Evolutionary conservation across 192 early-diverging fungal genomes (phyloP).

Genomic region (Diversispora epigaea): DNA sequence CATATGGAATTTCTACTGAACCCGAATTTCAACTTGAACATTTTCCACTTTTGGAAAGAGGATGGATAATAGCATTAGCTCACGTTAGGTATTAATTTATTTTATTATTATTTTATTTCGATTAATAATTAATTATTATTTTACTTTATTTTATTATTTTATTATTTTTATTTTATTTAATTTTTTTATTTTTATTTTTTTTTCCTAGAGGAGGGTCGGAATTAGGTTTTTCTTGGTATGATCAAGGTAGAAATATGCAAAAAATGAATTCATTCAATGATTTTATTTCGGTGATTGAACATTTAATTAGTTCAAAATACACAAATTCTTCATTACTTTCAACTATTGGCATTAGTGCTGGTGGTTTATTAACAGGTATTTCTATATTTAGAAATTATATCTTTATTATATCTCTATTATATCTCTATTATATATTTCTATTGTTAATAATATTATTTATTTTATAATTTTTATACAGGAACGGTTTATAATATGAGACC

Average conservation of each 20-base stretch:
- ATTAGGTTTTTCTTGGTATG: slow-evolving; percentile 76
- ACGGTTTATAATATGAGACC: slow-evolving; percentile 16
- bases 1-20: slow-evolving; percentile 76
- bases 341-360: slow-evolving; percentile 73
- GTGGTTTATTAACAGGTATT: slow-evolving; percentile 71
- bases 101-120: neutral
- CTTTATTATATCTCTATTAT: neutral
- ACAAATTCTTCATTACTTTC: slow-evolving; percentile 57
- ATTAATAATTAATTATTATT: too few species aligned
- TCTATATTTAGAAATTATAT: neutral
- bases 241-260: slow-evolving; percentile 65
- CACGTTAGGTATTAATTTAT: slow-evolving; percentile 57
- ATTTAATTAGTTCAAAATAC: slow-evolving; percentile 59
- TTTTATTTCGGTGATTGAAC: slow-evolving; percentile 65
- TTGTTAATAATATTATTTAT: slow-evolving; percentile 28
- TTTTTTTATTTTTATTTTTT: neutral
- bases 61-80: slow-evolving; percentile 79
- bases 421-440: neutral
- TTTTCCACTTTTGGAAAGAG: slow-evolving; percentile 74
- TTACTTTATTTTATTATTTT: neutral
- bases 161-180: neutral
- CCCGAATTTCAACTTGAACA: slow-evolving; percentile 75
- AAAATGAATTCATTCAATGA: slow-evolving; percentile 76
- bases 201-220: slow-evolving; percentile 72
- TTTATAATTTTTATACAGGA: slow-evolving; percentile 29